Evolutionary conservation across 768 basidiomycete genomes (phyloP), one percentile per base, ranked within the genome.

Genomic region (Boletus speciosus): DNA sequence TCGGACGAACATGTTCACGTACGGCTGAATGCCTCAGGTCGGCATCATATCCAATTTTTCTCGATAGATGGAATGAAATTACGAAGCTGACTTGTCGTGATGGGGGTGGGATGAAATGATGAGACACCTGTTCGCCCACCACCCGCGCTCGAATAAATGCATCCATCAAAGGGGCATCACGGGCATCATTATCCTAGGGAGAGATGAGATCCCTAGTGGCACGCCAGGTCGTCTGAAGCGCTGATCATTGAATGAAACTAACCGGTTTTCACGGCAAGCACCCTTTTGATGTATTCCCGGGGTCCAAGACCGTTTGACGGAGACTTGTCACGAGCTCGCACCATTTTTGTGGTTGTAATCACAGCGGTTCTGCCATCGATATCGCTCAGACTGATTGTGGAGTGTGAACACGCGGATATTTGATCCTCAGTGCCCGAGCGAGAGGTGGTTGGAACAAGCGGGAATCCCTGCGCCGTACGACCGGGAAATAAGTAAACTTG

Each of bases 231-330:
- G 15, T 39, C 31, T 38, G 21, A 49, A 52, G 45, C 64, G 64
- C 52, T 66, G 66, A 67, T 68, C 66, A 65, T 4, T 65, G 60
- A 65, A 34, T 12, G 55, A 37, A 5, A 46, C 56, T 4, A 5
- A 32, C 36, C 41, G 48, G 35, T 32, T 47, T 44, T 19, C 38
- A 29, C 25, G 51, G 45, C 19, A 42, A 32, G 3, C 25, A n/a
- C 45, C 32, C 21, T 47, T 36, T 31, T 14, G 2, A 29, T 3
- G 12, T 32, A 16, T 38, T 32, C 31, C 31, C 31, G 10, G 31
- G 10, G 31, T 10, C 29, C 6, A 31, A 31, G 29, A 31, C 27
- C 27, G 7, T 27, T 23, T 8, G 29, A 29, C 29, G 29, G 29
- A 29, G 29, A 9, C 29, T 9, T 1, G 19, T 29, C 29, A 29